Evolutionary conservation across 176 grass and related monocot genomes (phyloP), one percentile per base, ranked within the genome.

Genomic region (Rhynchospora tenuis): DNA sequence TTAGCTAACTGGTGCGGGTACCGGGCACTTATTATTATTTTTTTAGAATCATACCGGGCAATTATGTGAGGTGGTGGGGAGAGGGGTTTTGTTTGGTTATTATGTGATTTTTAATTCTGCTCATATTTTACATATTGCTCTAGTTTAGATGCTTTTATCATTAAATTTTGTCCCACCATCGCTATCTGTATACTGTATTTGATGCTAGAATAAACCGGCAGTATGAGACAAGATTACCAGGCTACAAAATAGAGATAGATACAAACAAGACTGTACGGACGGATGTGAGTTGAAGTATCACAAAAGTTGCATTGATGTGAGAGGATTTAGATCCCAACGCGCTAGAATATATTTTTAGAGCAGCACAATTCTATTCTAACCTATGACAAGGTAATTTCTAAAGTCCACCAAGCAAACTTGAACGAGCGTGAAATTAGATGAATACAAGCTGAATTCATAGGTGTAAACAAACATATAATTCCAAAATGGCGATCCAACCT

Each of bases 141-240:
- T 46, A 74, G n/a, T 74, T 11, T 15, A 52, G 70, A 74, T 74
- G 70, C 70, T 27, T 74, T 20, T 74, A 22, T 74, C 70, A 74
- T 46, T 74, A 74, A 51, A 16, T 74, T 46, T 50, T 47, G 70
- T 50, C 45, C 51, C 46, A 12, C 44, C 7, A 10, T 74, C 11
- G 11, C 13, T 51, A 1, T 12, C 2, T 46, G 70, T 74, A 26
- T 4, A 74, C 70, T 51, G 70, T 74, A 51, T 9, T 51, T 73
- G 22, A 74, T 74, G 70, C 70, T 74, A 24, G 45, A 44, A 74
- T 46, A 52, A 74, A 26, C 70, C 22, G 12, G 70, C 70, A 74
- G 70, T 74, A 74, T 74, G n/a, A 74, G 45, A 74, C 45, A 74
- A 51, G 45, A 74, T 50, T 50, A 73, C 11, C 70, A 50, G n/a